phyloP scores from a whole-genome alignment of 148 eudicot species.

The Chenopodium berlandieri region DNA sequence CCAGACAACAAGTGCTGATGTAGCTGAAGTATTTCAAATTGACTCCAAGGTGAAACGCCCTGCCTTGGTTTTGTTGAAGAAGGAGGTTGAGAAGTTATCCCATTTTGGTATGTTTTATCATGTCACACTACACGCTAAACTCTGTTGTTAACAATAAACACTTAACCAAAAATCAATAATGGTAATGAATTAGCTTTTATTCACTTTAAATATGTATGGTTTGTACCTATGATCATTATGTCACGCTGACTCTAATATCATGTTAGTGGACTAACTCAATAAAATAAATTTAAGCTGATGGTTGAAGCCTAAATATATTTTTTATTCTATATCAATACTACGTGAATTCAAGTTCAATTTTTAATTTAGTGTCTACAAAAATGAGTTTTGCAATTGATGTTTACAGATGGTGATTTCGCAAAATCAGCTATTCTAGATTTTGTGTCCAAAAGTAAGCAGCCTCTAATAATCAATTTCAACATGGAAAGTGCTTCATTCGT shows the following conservation, averaged over 20 bases:
- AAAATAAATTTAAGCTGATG: too few relatives aligned
- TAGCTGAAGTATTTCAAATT: constrained; percentile 69
- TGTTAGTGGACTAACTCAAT: too few relatives aligned
- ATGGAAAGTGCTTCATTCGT: constrained; percentile 64
- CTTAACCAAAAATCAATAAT: too few relatives aligned
- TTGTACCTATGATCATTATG: too few relatives aligned
- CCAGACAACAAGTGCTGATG: constrained; percentile 69
- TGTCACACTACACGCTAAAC: too few relatives aligned
- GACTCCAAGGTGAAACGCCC: constrained; percentile 65
- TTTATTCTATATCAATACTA: too few relatives aligned
- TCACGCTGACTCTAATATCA: too few relatives aligned
- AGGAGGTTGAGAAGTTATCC: constrained; percentile 67
- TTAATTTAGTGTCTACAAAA: not conserved
- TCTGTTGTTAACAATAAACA: too few relatives aligned
- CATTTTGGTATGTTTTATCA: constrained; percentile 50
- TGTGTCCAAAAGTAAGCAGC: constrained; percentile 66
- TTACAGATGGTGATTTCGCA: constrained; percentile 63
- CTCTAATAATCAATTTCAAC: constrained; percentile 62
- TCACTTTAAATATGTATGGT: too few relatives aligned
- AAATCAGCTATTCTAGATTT: constrained; percentile 65
- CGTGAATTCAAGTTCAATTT: not conserved
- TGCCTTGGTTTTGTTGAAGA: constrained; percentile 67
- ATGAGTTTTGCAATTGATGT: not conserved
- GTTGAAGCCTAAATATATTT: too few relatives aligned
- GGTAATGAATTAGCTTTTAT: too few relatives aligned